Evolutionary conservation across 2,329 filamentous ascomycete genomes (phyloP), one percentile per base, ranked within the genome.

Genomic region (Phialophora macrospora): DNA sequence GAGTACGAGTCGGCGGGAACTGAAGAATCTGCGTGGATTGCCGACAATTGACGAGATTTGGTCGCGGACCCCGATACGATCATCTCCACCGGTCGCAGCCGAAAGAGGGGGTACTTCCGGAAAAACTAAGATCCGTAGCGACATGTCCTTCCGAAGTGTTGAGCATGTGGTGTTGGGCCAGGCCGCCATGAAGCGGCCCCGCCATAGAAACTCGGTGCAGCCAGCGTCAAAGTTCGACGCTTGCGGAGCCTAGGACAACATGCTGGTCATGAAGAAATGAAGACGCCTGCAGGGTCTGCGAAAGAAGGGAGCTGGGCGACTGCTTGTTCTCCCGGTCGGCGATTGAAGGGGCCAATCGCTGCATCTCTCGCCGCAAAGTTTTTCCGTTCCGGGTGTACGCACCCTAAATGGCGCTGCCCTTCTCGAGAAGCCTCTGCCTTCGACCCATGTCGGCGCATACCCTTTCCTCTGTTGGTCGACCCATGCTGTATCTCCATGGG

Each of bases 341-440:
- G 32, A 60, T 32, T 64, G 67, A 62, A 59, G 7, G 12, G 30
- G 28, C 65, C 55, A 69, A 63, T 57, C 64, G 66, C 62, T 8
- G 28, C 30, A 49, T 67, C 57, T 34, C 49, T 69, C 68, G 68
- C 38, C 1, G 20, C 28, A 63, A 52, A 41, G 67, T 65, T 70
- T 70, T 69, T 70, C 68, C 68, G 64, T 60, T 69, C 67, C 67
- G 64, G 34, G 58, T 4, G 4, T 55, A 12, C 52, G 28, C 52
- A 32, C 26, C 56, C 30, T 30, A 24, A 6, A 57, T n/a, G 22
- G 26, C 41, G 38, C 24, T 12, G 38, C 17, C 17, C 14, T 58
- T 28, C 48, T 22, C 26, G 24, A 51, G 20, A 22, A 24, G 48
- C 20, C 22, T 44, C 17, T 20, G 7, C 38, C 38, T 44, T 44